These are phyloP conservation scores for Leccinum pachyderme DNA, from an alignment of 1,284 basidiomycete genomes.

Conservation along the genomic window DNA sequence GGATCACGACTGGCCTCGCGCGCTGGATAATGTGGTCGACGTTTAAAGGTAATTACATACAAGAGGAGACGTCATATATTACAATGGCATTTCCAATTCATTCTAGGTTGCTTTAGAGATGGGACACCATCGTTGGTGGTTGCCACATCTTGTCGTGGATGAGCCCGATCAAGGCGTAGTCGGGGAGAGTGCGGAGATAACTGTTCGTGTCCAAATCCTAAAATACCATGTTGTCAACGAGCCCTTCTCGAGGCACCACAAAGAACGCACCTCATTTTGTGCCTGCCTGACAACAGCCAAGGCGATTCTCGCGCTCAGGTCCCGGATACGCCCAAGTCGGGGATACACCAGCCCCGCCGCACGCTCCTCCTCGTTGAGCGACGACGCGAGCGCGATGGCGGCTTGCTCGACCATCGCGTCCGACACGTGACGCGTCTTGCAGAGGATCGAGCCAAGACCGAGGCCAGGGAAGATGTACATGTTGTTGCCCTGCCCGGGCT, in stretches of 20 bases:
- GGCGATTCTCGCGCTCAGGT: conserved; percentile 65
- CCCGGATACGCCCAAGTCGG: conserved; percentile 62
- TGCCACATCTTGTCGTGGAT: conserved; percentile 60
- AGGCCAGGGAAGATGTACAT: conserved; percentile 68
- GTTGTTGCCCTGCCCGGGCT: conserved; percentile 83
- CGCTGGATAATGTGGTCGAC: conserved; percentile 17
- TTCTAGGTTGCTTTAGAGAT: conserved; percentile 18
- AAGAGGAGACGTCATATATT: neutral
- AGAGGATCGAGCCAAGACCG: conserved; percentile 68
- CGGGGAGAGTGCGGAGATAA: conserved; percentile 47
- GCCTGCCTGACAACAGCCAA: conserved; percentile 60
- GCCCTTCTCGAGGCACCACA: neutral
- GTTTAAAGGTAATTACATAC: conserved; percentile 10
- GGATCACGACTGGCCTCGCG: conserved; percentile 5
- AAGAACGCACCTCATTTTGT: conserved; percentile 54
- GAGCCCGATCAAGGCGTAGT: conserved; percentile 47
- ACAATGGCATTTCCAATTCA: neutral
- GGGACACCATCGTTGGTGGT: conserved; percentile 32
- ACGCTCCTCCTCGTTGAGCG: conserved; percentile 61
- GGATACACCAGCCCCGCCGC: conserved; percentile 59
- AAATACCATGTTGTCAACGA: neutral
- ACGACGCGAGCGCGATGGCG: conserved; percentile 61
- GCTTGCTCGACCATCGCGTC: conserved; percentile 61
- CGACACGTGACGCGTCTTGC: conserved; percentile 57
- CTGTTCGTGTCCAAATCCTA: conserved; percentile 48